Evolutionary conservation across 2,329 filamentous ascomycete species (phyloP).

Genomic region (Scedosporium minutisporum): DNA sequence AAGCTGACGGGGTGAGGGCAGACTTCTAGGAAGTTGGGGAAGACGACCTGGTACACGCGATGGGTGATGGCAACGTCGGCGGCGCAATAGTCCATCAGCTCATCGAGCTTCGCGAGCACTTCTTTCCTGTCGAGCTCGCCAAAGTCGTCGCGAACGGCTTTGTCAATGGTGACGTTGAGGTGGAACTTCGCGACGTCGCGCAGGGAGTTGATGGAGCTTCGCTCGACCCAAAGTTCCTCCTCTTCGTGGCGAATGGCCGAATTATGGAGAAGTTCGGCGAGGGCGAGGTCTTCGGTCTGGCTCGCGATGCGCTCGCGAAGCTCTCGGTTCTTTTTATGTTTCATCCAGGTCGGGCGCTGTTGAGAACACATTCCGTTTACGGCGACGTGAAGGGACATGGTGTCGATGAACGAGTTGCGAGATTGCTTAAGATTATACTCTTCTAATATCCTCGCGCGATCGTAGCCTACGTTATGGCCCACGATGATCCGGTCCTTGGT

Average conservation of each 20-base stretch:
- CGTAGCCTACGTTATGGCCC: constrained; percentile 93
- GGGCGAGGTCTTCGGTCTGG: constrained; percentile 59
- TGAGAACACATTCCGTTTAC: constrained; percentile 98
- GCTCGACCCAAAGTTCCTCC: constrained; percentile 89
- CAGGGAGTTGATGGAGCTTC: constrained; percentile 90
- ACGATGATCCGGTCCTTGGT: constrained; percentile 66
- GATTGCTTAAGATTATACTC: constrained; percentile 82
- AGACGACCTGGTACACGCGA: constrained; percentile 85
- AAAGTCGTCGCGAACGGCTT: constrained; percentile 77
- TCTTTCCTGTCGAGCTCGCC: constrained; percentile 67
- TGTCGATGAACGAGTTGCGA: constrained; percentile 82
- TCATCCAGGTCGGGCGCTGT: constrained; percentile 95
- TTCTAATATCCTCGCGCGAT: constrained; percentile 77
- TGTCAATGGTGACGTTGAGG: constrained; percentile 84
- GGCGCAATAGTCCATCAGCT: constrained; percentile 87
- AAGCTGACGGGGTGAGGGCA: constrained; percentile 98
- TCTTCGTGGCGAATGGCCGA: constrained; percentile 67
- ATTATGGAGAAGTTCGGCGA: constrained; percentile 61
- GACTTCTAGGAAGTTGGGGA: constrained; percentile 77
- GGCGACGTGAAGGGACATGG: constrained; percentile 95
- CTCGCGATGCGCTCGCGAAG: constrained; percentile 68
- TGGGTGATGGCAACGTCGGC: constrained; percentile 91
- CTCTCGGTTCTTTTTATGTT: constrained; percentile 84
- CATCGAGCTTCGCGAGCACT: constrained; percentile 62
- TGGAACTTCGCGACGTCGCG: constrained; percentile 96